Evolutionary conservation across 139 green algal genomes (phyloP).

Genomic region (Coccomyxa sp.): DNA sequence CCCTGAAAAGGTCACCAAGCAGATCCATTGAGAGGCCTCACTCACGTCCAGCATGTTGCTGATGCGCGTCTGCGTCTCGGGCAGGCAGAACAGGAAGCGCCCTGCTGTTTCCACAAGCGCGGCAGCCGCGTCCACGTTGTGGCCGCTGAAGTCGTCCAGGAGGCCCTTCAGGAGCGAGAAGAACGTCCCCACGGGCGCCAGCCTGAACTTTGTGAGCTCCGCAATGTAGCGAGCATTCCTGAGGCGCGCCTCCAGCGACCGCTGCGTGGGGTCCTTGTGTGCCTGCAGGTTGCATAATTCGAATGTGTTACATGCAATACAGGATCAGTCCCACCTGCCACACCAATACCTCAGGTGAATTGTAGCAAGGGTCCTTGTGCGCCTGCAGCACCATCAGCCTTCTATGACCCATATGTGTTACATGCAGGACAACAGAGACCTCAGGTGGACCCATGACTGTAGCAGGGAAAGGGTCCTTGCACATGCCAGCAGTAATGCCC

Average conservation of each 20-base stretch:
- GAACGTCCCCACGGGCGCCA: conserved; percentile 50
- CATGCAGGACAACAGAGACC: too few relatives aligned
- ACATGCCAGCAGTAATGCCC: too few relatives aligned
- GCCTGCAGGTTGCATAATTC: conserved; percentile 28
- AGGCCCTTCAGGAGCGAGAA: conserved; percentile 59
- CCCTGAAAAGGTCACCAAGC: too few relatives aligned
- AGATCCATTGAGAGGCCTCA: too few relatives aligned
- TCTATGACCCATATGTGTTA: too few relatives aligned
- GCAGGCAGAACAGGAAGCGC: conserved; percentile 69
- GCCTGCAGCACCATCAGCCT: too few relatives aligned
- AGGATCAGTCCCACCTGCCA: neutral
- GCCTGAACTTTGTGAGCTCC: conserved; percentile 88
- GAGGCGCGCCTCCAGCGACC: conserved; percentile 68
- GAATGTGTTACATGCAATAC: neutral
- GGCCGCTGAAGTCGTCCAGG: conserved; percentile 85
- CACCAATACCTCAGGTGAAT: too few relatives aligned
- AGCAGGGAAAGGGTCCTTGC: too few relatives aligned
- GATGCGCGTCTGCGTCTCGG: conserved; percentile 70
- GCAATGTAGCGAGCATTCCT: conserved; percentile 81
- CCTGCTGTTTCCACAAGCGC: conserved; percentile 84
- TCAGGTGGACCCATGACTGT: too few relatives aligned
- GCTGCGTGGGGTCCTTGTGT: conserved; percentile 56
- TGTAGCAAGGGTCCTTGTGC: too few relatives aligned
- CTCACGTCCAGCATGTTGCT: conserved; percentile 76
- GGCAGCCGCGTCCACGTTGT: conserved; percentile 85